Base-by-base conservation (phyloP, 1,284 basidiomycete species). In the Schizophyllum amplum region DNA sequence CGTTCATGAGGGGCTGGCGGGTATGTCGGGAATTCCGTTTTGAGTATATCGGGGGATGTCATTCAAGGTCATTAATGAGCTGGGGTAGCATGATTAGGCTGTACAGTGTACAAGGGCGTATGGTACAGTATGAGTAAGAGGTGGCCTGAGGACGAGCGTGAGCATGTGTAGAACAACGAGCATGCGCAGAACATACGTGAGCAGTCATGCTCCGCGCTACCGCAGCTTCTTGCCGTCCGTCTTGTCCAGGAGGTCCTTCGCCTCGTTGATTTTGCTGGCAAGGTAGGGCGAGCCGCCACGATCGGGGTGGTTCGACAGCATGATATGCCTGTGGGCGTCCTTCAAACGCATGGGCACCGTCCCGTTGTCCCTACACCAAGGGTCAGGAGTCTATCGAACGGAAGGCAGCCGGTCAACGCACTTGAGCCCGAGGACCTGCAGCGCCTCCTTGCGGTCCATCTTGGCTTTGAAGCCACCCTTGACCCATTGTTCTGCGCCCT, bases 191-290 rank as follows among this genome's bases (percentile, higher is more conserved):
- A 33, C 27, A 17, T 42, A 42, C 33, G 7, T 13, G 33, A 9
- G 7, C 33, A 42, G 33, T 17, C 33, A 9, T 13, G 13, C 33
- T 42, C 11, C 33, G 33, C 4, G 33, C 33, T 42, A 42, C 33
- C 33, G 33, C 33, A 42, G 33, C 33, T 42, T 42, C 33, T 42
- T 42, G 48, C 48, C 48, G 48, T 50, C 48, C 24, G 48, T 50
- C 48, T 85, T 88, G 55, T 94, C 91, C 25, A 94, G 70, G 57
- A 93, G 63, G 63, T 92, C 90, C 67, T 92, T 93, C 0, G 93
- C 94, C 67, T 97, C 94, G 71, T 96, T 97, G 58, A 96, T 93
- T 79, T 97, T 98, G 68, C 93, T 95, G n/a, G 96, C 96, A 47
- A 99, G 75, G 72, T 96, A 98, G 1, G 96, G 96, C 11, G 92